Base-by-base conservation (phyloP, 257 asterid species). In the Ballota nigra region DNA sequence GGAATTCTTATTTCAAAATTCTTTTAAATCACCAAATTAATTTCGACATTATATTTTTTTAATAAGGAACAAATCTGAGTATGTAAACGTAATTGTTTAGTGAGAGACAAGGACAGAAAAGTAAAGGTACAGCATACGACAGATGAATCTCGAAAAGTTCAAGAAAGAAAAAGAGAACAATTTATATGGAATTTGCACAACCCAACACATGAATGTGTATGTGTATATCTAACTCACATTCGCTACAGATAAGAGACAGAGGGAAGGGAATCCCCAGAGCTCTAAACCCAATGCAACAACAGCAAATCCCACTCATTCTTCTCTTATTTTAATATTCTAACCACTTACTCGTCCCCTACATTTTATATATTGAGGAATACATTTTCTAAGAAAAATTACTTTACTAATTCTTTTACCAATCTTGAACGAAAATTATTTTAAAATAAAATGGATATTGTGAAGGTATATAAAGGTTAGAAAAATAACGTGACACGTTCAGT, bases 271-370 rank as follows among this genome's bases (percentile, higher is more conserved):
- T 88, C 94, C 96, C 92, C 59, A 83, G 83, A 75, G 86, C 85
- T 72, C 97, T 49, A 69, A 31, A 57, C 66, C 73, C 91, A 29
- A 86, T 78, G 86, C 76, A 55, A 59, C 28, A 69, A 77, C 86
- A 84, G 86, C 82, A 83, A 89, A 88, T 88, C 93, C 93, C 97
- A 88, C 97, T 91, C 72, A 66, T 61, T 74, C 36, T 62, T 70
- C 26, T 61, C 74, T 15, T 43, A 65, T 73, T 31, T 31, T 33
- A 59, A 66, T 31, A n/a, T 16, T 28, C 11, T 73, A 78, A 55
- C 67, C 47, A 19, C 31, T 26, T 26, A 3, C 11, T 64, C 47
- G 4, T 18, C 74, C 12, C 55, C 56, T 72, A 22, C n/a, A 7
- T 58, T 57, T 12, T 24, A 0, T n/a, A n/a, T n/a, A n/a, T n/a